Evolutionary conservation across 768 basidiomycete species (phyloP), one percentile per base, ranked within the genome.

Genomic region (Tricholoma sp.): DNA sequence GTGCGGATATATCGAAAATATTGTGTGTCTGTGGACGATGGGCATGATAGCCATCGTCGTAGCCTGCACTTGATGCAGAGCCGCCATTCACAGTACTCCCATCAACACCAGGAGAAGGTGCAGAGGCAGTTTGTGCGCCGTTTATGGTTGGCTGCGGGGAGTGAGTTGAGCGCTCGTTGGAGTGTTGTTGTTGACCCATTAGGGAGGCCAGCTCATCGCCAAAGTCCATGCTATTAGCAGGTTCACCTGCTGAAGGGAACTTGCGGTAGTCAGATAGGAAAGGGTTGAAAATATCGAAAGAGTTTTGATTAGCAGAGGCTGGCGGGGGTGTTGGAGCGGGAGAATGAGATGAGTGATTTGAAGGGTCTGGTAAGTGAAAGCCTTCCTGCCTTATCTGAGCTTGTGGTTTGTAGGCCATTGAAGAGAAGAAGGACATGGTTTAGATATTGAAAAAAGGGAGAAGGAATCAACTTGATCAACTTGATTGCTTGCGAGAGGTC

Each of bases 171-270:
- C 65, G 69, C 56, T 68, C 66, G 45, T 64, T 56, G 29, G 45
- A 32, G 16, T 56, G 34, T 11, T 52, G 35, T 29, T 54, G 51
- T 68, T 72, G 64, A 55, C 70, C 76, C 69, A 86, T 83, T 59
- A 88, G 77, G 9, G 70, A 77, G 1, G 82, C 85, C 32, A 89
- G 80, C 60, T 90, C 89, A 69, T 89, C 87, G 39, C 75, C 72
- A 62, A 89, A 83, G 69, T 89, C 86, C 68, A 81, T 77, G 35
- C 58, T 56, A 21, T 54, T 63, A 56, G 67, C 57, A 41, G 55
- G 58, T n/a, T 59, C 57, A 57, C 62, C 60, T 50, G 66, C 62
- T 5, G 72, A 57, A 55, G 76, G 73, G 66, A 83, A 80, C 67
- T 82, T 82, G 64, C 82, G 78, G 66, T 83, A 82, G 0, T 81